These are phyloP conservation scores for Juncus effusus DNA, from an alignment of 176 grass and related monocot species.

Conservation along the genomic window DNA sequence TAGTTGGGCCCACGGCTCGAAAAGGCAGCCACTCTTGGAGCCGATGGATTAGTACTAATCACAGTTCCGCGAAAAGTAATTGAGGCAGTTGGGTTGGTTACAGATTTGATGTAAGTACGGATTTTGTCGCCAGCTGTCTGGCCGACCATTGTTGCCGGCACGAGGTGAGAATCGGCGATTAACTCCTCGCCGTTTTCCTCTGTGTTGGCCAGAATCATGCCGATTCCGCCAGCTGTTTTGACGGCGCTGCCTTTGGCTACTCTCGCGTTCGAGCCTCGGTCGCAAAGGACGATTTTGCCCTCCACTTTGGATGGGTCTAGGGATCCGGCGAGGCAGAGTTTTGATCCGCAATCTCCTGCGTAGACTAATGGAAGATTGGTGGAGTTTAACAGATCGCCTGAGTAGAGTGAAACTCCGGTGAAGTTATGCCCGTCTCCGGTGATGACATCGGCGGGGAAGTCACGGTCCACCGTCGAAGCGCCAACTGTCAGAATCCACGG, in stretches of 20 bases:
- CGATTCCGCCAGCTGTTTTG: slow-evolving; percentile 47
- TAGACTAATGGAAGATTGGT: slow-evolving; percentile 48
- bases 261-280: slow-evolving; percentile 51
- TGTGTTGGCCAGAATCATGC: slow-evolving; percentile 75
- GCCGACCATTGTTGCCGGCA: slow-evolving; percentile 78
- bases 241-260: slow-evolving; percentile 68
- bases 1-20: slow-evolving; percentile 80
- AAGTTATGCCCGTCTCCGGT: slow-evolving; percentile 50
- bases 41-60: slow-evolving; percentile 47
- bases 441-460: slow-evolving; percentile 63
- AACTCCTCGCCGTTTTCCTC: slow-evolving; percentile 75
- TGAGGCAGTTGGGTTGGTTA: slow-evolving; percentile 63
- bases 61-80: slow-evolving; percentile 67
- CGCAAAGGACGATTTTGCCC: slow-evolving; percentile 76
- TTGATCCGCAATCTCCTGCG: slow-evolving; percentile 53
- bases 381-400: slow-evolving; percentile 39
- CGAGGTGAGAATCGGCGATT: slow-evolving; percentile 77
- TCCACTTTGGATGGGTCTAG: slow-evolving; percentile 48
- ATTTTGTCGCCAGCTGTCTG: slow-evolving; percentile 63
- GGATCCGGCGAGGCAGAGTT: slow-evolving; percentile 29
- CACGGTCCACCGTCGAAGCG: slow-evolving; percentile 64
- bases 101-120: slow-evolving; percentile 44
- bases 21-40: slow-evolving; percentile 61
- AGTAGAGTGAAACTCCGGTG: slow-evolving; percentile 57
- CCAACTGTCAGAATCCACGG: slow-evolving; percentile 86